Percentiles rank a stretch among this genome's conserved stretches.
Evolutionary conservation across 306 rosid species (phyloP).

Genomic region (Cicer chorassanicum): DNA sequence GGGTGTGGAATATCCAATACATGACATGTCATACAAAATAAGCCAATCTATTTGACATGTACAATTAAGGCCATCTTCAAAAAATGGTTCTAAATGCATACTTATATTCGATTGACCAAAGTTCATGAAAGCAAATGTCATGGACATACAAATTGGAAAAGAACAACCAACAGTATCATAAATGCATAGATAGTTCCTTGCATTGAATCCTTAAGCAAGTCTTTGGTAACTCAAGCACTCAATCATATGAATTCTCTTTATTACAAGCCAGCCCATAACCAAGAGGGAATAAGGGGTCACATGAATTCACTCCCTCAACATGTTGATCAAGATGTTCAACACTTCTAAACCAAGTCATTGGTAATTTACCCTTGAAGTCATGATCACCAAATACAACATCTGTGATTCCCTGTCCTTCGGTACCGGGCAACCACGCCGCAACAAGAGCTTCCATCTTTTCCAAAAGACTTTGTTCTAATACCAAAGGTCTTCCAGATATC

Average conservation of each 20-base stretch:
- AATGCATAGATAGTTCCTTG: neutral
- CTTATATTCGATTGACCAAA: neutral
- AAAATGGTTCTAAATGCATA: neutral
- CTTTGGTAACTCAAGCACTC: neutral
- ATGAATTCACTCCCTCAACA: conserved; percentile 40
- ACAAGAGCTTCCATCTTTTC: conserved; percentile 70
- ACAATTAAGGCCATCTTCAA: neutral
- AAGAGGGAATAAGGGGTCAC: conserved; percentile 67
- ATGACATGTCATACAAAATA: too few relatives aligned
- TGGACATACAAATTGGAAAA: neutral
- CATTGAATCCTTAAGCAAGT: conserved; percentile 18
- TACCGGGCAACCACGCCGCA: conserved; percentile 91
- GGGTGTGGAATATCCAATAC: too few relatives aligned
- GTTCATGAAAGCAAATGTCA: neutral
- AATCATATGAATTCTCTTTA: conserved; percentile 29
- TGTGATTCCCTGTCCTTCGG: conserved; percentile 73
- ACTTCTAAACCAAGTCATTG: conserved; percentile 75
- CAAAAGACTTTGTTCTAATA: conserved; percentile 60
- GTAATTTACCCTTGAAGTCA: conserved; percentile 72
- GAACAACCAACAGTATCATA: neutral
- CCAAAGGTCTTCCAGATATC: conserved; percentile 83
- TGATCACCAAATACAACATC: conserved; percentile 79
- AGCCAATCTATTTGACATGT: too few relatives aligned
- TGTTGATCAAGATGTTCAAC: conserved; percentile 59
- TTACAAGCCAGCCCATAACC: conserved; percentile 61